Evolutionary conservation across 2,329 filamentous ascomycete species (phyloP), one percentile per base, ranked within the genome.

Genomic region (Dactylella cylindrospora): DNA sequence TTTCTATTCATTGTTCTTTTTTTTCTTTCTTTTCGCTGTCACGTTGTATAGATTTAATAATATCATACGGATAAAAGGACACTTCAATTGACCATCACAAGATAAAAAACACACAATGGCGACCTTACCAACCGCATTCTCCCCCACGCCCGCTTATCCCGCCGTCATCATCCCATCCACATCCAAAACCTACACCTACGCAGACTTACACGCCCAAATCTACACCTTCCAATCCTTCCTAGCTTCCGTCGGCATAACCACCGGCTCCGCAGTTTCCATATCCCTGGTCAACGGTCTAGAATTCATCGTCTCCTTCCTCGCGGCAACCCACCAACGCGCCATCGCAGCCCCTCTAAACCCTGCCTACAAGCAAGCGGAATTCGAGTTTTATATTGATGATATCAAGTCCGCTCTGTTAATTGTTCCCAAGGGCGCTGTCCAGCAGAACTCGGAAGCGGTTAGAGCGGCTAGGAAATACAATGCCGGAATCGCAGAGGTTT

Each of bases 371-470:
- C 87, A 93, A 74, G 84, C 84, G 54, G 88, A 94, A 73, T 93
- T 91, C 72, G 88, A 93, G 72, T 94, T 94, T 74, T 94, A 93
- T 74, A 91, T 95, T 70, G 85, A 90, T 66, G 88, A 95, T 71
- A 78, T 94, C 68, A 87, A 84, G 71, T 91, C 88, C 3, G 84
- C 84, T 26, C 76, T 94, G 59, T 81, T 89, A 25, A 77, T 94
- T 28, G 85, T 94, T 7, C 88, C 88, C 9, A 78, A 78, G 67
- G 88, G 86, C 12, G 81, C 84, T 10, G 86, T 82, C 68, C 76
- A 77, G 8, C 78, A 83, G 67, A 77, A 84, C 70, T 83, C 82
- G 7, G 80, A 86, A 9, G 87, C 85, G 20, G 86, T 93, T 22
- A 80, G 82, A 70, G 88, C 88, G 0, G 88, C 88, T 5, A 78